Evolutionary conservation across 176 grass and related monocot species (phyloP).

Genomic region (Microstegium vimineum): DNA sequence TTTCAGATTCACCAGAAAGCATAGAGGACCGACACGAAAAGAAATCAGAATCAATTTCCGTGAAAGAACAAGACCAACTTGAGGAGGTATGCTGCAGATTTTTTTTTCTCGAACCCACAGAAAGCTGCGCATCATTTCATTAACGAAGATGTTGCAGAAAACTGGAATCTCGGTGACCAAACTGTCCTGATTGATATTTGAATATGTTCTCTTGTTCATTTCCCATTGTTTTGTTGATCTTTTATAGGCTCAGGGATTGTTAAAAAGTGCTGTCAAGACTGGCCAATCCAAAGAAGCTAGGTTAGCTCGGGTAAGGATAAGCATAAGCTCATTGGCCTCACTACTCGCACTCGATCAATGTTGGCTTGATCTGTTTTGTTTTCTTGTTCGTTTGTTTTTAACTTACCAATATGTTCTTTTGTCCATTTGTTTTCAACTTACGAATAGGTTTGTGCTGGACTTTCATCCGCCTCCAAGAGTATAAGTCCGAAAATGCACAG

Average conservation of each 20-base stretch:
- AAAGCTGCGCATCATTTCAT: neutral
- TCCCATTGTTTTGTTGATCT: conserved; percentile 28
- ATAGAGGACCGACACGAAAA: conserved; percentile 51
- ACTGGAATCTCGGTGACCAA: conserved; percentile 3
- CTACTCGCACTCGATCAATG: conserved; percentile 5
- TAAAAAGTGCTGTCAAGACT: conserved; percentile 86
- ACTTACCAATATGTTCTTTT: conserved; percentile 36
- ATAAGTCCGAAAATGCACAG: conserved; percentile 96
- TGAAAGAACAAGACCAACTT: conserved; percentile 89
- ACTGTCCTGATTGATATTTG: conserved; percentile 24
- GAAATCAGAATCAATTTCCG: conserved; percentile 53
- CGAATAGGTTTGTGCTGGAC: conserved; percentile 84
- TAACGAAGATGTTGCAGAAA: neutral
- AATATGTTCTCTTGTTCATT: conserved; percentile 2
- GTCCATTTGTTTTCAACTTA: conserved; percentile 28
- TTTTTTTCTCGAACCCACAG: neutral
- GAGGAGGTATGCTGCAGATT: conserved; percentile 63
- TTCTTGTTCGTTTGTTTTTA: conserved; percentile 15
- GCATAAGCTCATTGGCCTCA: conserved; percentile 23
- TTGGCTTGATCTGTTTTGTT: conserved; percentile 13
- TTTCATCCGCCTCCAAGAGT: conserved; percentile 97
- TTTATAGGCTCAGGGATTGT: conserved; percentile 86
- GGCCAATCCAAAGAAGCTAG: conserved; percentile 99
- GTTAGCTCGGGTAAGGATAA: conserved; percentile 86
- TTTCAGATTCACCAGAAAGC: conserved; percentile 38